Base-by-base conservation (phyloP, 106 monocot species). In the Dioscorea zingiberensis region DNA sequence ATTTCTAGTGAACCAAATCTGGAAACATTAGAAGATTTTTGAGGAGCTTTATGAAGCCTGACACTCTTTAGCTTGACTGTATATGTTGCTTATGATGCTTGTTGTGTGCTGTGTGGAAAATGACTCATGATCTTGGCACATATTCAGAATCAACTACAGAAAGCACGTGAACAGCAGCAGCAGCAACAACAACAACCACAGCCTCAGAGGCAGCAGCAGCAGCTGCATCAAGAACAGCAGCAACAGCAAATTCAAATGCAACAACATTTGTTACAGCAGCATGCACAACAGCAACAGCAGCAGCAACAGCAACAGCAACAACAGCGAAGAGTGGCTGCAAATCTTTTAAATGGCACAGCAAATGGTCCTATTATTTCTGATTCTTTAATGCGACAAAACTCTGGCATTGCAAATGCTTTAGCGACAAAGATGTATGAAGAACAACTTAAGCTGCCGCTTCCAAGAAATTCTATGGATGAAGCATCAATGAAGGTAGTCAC, bases 341-440 rank as follows among this genome's bases (percentile, higher is more conserved):
- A 85, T 74, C 67, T 85, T 68, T 61, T 88, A 47, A 88, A 88
- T 80, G 93, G 88, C 15, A 72, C 64, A 58, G 62, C 85, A 55
- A 88, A 73, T 77, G 84, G 81, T 27, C 55, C 77, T 73, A 66
- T 55, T 73, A 77, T 62, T 18, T 77, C 62, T 67, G 93, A 93
- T 72, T 71, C 93, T 72, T 46, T 83, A 55, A 71, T 83, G 65
- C 73, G 81, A 6, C 93, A 89, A 71, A 93, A 72, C 64, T 60
- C 83, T 65, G 83, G 85, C 15, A 84, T 80, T 67, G 93, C 93
- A 44, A 93, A 93, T 88, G 93, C 76, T 22, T 38, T 88, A 59
- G 93, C 93, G 21, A 81, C 93, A 55, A 88, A 93, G 63, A 88
- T 93, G 88, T 93, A 93, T 56, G 93, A 93, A 67, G 88, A 93